phyloP scores from a whole-genome alignment of 2,329 filamentous ascomycete species.

The Helotiales sp. region DNA sequence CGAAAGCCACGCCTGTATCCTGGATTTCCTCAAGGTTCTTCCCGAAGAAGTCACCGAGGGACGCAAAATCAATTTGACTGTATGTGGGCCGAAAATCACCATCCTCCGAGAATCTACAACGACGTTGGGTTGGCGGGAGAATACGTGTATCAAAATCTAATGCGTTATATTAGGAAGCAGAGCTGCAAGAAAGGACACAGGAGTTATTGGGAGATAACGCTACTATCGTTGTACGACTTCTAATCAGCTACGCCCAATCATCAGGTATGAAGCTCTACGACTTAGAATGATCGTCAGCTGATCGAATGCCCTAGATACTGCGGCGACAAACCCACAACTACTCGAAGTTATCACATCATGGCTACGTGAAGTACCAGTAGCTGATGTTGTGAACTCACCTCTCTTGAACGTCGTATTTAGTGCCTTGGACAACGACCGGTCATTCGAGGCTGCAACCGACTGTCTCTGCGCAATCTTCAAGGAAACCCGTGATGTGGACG shows the following conservation, averaged over 20 bases:
- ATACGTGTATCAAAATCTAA: slow-evolving; percentile 52
- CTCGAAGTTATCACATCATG: slow-evolving; percentile 97
- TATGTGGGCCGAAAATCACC: slow-evolving; percentile 74
- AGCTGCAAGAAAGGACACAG: slow-evolving; percentile 81
- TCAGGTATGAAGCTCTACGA: slow-evolving; percentile 67
- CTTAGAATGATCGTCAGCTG: slow-evolving; percentile 25
- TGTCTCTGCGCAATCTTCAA: slow-evolving; percentile 90
- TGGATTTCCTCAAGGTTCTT: slow-evolving; percentile 95
- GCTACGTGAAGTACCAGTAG: slow-evolving; percentile 89
- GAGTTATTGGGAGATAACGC: slow-evolving; percentile 93
- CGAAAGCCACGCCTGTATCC: slow-evolving; percentile 81
- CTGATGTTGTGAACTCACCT: slow-evolving; percentile 82
- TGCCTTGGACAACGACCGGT: slow-evolving; percentile 74
- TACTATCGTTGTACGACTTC: slow-evolving; percentile 80
- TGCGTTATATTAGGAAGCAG: slow-evolving; percentile 80
- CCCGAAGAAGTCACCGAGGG: slow-evolving; percentile 99
- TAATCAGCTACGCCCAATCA: slow-evolving; percentile 90
- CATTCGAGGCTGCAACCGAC: slow-evolving; percentile 87
- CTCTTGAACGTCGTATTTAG: slow-evolving; percentile 81
- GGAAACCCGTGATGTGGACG: slow-evolving; percentile 93
- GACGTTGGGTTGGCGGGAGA: slow-evolving; percentile 44
- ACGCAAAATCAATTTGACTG: slow-evolving; percentile 98
- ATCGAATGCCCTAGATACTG: slow-evolving; percentile 59
- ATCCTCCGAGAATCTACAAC: slow-evolving; percentile 47
- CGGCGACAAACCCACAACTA: slow-evolving; percentile 84